Base-by-base conservation (phyloP, 768 basidiomycete genomes). In the Pisolithus marmoratus region DNA sequence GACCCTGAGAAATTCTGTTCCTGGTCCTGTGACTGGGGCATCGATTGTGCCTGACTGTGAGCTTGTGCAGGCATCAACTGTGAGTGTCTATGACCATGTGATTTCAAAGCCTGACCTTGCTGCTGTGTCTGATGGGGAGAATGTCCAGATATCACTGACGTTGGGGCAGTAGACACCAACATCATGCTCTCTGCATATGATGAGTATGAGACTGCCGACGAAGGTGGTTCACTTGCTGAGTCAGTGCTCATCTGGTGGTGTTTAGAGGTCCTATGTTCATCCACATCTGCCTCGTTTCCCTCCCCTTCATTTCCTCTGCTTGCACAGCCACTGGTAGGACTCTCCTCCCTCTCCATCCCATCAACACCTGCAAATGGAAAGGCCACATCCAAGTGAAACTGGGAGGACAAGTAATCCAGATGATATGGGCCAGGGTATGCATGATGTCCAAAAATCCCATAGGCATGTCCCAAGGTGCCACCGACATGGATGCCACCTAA, bases 371-470 rank as follows among this genome's bases (percentile, higher is more conserved):
- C 67, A 58, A 80, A 84, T 0, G 81, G 80, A 7, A 85, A 71
- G 0, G 81, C 72, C 55, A 84, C 81, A 12, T 68, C 65, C 37
- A 70, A 56, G 38, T 69, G 65, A 60, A 69, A 80, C 46, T 79
- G 59, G 60, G 84, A 82, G 40, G 74, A 69, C 12, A 87, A 67
- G 51, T 85, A 82, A 60, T 89, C 87, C 2, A 85, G 84, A 55
- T 87, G 83, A 58, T 86, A 88, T 4, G 86, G 85, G 0, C 87
- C 86, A 4, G 87, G 84, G 65, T 76, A n/a, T 87, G n/a, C 65
- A 55, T 72, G 31, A 14, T 34, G 34, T 34, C 34, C 71, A 68
- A 74, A 75, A 11, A 70, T 53, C 59, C 61, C 57, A 62, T 62
- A 69, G 31, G 49, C 67, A 14, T 34, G 12, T 34, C 34, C 34